Base-by-base conservation (phyloP, 257 asterid genomes). In the Lycium barbarum region DNA sequence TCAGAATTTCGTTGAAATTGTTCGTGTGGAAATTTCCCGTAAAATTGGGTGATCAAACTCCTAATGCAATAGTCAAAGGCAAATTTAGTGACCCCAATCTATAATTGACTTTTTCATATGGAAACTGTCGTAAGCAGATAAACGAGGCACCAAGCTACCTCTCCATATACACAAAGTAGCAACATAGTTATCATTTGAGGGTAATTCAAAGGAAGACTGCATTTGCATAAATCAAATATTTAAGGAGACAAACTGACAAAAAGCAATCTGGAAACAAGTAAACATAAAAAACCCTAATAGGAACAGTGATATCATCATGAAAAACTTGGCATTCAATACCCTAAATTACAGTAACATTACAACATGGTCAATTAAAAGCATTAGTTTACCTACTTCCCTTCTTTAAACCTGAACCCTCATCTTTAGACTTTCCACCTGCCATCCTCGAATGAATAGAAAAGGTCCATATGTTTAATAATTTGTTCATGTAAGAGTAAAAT, bases 391-490 rank as follows among this genome's bases (percentile, higher is more conserved):
- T 95, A 96, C 99, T 96, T 96, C 98, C 99, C 94, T 93, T 96
- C 97, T 96, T 93, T 96, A 95, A 54, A 95, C 98, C 98, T 93
- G 99, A 96, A 93, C 97, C 97, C 98, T 92, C 99, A 96, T 95
- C 99, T 94, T 93, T 96, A 97, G 98, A 92, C 91, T 90, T 95
- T 95, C 97, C 98, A 96, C 96, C 98, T 93, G 98, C 97, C 98
- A 96, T 96, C 97, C 98, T 98, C 89, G 98, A 93, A 95, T 93
- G 98, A 93, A 93, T 93, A 91, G 92, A 92, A 93, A 92, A 96
- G 96, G 96, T 90, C 96, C 98, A 92, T 93, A 88, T 91, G 92
- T 95, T 96, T 96, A 95, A 91, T 90, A 93, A 94, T 85, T 92
- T 83, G 88, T 91, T 93, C 98, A 89, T 91, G 89, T 91, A 83